A percentile compares a stretch with the other conserved stretches of the same genome.
Evolutionary conservation across 2,329 filamentous ascomycete genomes (phyloP).

Genomic region (Trichoderma asperellum): DNA sequence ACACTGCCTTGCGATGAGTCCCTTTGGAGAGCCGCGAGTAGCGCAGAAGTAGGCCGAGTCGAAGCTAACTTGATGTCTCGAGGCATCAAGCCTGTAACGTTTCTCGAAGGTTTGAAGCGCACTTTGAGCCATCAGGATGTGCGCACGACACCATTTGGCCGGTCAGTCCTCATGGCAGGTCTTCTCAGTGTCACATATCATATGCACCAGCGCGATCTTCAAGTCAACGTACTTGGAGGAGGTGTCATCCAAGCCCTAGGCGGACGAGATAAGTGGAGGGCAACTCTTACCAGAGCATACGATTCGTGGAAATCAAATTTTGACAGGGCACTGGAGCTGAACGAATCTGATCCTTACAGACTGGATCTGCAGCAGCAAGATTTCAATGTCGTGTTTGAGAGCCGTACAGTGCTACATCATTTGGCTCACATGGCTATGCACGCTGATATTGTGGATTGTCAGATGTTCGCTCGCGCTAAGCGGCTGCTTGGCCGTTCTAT

Average conservation of each 20-base stretch:
- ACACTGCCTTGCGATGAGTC: conserved; percentile 91
- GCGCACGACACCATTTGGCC: conserved; percentile 88
- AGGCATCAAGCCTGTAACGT: conserved; percentile 81
- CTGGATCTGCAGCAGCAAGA: conserved; percentile 63
- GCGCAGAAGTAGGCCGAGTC: conserved; percentile 81
- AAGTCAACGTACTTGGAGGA: conserved; percentile 79
- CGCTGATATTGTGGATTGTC: conserved; percentile 94
- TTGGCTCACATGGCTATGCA: conserved; percentile 98
- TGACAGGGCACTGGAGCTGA: conserved; percentile 74
- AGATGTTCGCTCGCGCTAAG: conserved; percentile 89
- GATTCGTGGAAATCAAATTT: conserved; percentile 94
- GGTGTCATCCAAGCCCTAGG: conserved; percentile 78
- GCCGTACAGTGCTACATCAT: conserved; percentile 85
- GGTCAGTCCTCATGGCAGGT: conserved; percentile 92
- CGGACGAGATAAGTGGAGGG: conserved; percentile 88
- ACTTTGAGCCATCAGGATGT: conserved; percentile 86
- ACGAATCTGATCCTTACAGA: conserved; percentile 59
- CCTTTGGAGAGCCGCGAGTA: conserved; percentile 88
- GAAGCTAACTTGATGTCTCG: conserved; percentile 80
- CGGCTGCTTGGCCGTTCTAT: conserved; percentile 85
- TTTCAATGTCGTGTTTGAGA: conserved; percentile 74
- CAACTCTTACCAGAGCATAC: conserved; percentile 82
- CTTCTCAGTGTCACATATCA: conserved; percentile 94
- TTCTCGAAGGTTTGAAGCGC: conserved; percentile 87
- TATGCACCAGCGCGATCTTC: conserved; percentile 93